Evolutionary conservation across 1,139 yeast genomes (phyloP), one percentile per base, ranked within the genome.

Genomic region (Hyphopichia buzzinii): DNA sequence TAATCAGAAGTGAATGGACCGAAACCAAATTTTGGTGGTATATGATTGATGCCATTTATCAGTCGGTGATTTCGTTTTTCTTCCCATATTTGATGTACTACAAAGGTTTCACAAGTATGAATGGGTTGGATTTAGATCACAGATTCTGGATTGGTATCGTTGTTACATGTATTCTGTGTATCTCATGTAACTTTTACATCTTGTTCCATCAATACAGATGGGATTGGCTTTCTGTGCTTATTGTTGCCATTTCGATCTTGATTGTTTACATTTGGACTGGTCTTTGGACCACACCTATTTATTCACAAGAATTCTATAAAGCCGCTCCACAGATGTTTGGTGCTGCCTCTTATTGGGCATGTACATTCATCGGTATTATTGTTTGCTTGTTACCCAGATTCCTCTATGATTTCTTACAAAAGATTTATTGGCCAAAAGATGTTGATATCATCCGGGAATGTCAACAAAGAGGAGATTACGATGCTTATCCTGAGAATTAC

Each of bases 261-360:
- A 53, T 89, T 33, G 70, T 88, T 33, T 85, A 79, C 58, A 81
- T 79, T 39, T 90, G 97, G 97, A 81, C 96, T 1, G 96, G 96
- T 34, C 70, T 90, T 34, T 92, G 96, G 90, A 79, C 96, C 1
- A 48, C 59, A 8, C 58, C 77, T 6, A 46, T 68, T 11, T 62
- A 65, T 35, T 73, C 92, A 37, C 75, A 68, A 4, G 95, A 85
- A 49, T 82, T 86, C 44, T 92, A 84, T 63, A 78, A 82, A 47
- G 80, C 87, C 14, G 96, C 86, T 2, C 71, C 77, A 3, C 82
- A 81, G 52, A 68, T 85, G 39, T 89, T 84, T 58, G 94, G 92
- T 2, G 59, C 81, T 13, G 69, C 81, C 2, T 54, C 80, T 2
- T 89, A 79, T 59, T 92, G 98, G 98, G 90, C 89, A 0, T 81